Evolutionary conservation across 2,329 filamentous ascomycete species (phyloP).

Genomic region (Sphaerulina vaccinii): DNA sequence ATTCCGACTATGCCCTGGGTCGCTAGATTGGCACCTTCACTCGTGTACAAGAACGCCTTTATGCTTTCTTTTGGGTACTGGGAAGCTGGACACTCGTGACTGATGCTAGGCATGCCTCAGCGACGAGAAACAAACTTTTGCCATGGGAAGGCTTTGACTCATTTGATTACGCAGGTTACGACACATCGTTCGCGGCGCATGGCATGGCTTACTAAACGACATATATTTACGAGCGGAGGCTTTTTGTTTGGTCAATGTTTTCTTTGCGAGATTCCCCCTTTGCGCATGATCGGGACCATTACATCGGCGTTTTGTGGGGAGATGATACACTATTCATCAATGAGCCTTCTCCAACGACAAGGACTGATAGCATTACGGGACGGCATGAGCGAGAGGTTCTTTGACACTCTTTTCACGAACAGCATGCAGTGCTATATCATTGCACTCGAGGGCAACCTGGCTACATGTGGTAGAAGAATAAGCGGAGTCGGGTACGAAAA

Average conservation of each 20-base stretch:
- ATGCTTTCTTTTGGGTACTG: too few species aligned
- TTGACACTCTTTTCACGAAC: not conserved
- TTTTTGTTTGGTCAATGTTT: slow-evolving; percentile 19
- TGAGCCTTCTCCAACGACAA: not conserved
- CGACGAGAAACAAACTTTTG: too few species aligned
- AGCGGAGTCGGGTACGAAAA: not conserved
- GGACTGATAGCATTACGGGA: not conserved
- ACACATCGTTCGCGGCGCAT: slow-evolving; percentile 17
- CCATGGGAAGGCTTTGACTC: too few species aligned
- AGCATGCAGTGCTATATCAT: not conserved
- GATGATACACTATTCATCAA: slow-evolving; percentile 5
- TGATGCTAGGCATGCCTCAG: too few species aligned
- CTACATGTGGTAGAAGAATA: not conserved
- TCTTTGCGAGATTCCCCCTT: slow-evolving; percentile 26
- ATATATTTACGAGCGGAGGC: slow-evolving; percentile 14
- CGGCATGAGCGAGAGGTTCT: not conserved
- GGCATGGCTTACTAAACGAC: slow-evolving; percentile 14
- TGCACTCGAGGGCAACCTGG: not conserved
- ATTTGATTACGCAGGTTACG: not conserved
- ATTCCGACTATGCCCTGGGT: slow-evolving; percentile 15
- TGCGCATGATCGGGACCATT: slow-evolving; percentile 21
- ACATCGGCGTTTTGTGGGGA: slow-evolving; percentile 16
- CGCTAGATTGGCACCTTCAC: too few species aligned
- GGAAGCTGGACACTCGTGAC: too few species aligned
- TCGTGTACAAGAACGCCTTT: not conserved